These are phyloP conservation scores for Salpingoeca rosetta DNA, from an alignment of 78 protist species.

Conservation along the genomic window DNA sequence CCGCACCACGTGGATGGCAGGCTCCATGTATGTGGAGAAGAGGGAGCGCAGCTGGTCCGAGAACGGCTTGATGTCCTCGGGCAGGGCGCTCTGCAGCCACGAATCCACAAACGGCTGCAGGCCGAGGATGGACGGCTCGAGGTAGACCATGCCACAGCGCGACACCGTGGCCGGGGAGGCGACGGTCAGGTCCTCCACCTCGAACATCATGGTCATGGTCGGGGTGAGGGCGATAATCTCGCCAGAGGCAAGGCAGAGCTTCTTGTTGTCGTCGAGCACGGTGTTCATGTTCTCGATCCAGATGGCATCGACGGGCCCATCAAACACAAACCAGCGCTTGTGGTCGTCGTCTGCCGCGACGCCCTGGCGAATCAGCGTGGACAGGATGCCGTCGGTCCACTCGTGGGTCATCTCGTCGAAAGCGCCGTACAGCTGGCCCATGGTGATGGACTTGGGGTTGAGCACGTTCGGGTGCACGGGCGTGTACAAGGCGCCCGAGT, in stretches of 20 bases:
- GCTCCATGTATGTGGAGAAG: neutral
- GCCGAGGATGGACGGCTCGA: slow-evolving; percentile 55
- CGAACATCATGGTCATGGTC: slow-evolving; percentile 69
- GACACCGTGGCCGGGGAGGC: slow-evolving; percentile 86
- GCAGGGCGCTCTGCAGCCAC: slow-evolving; percentile 40
- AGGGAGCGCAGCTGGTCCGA: neutral
- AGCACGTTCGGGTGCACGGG: slow-evolving; percentile 11
- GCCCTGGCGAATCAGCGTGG: slow-evolving; percentile 26
- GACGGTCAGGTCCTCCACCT: slow-evolving; percentile 74
- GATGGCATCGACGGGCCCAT: slow-evolving; percentile 86
- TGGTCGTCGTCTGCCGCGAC: slow-evolving; percentile 9
- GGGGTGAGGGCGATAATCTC: slow-evolving; percentile 69
- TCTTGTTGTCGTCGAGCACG: slow-evolving; percentile 88
- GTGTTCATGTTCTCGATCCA: slow-evolving; percentile 95
- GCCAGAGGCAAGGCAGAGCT: slow-evolving; percentile 81
- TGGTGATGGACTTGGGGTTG: slow-evolving; percentile 73
- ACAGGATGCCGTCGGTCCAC: slow-evolving; percentile 83
- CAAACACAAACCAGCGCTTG: slow-evolving; percentile 49
- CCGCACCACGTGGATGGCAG: slow-evolving; percentile 25
- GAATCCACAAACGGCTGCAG: slow-evolving; percentile 25
- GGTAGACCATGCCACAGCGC: slow-evolving; percentile 77
- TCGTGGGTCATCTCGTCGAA: slow-evolving; percentile 67
- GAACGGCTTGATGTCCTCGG: neutral
- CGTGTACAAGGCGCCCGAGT: neutral
- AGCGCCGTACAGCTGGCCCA: slow-evolving; percentile 79